phyloP scores from a whole-genome alignment of 495 filamentous ascomycete genomes.

The Peziza echinospora region DNA sequence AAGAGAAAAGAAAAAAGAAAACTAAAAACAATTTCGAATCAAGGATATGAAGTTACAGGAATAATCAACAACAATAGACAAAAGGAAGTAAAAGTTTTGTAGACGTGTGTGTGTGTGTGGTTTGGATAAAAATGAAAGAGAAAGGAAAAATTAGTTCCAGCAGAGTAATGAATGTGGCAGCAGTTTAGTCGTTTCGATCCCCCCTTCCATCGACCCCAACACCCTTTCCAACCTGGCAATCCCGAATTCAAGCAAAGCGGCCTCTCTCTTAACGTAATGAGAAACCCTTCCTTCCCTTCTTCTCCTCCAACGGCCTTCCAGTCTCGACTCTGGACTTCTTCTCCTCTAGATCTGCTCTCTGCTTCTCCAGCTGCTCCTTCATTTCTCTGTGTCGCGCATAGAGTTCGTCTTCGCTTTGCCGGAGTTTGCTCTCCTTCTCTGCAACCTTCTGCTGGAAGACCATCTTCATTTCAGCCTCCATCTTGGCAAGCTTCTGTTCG shows the following conservation, averaged over 20 bases:
- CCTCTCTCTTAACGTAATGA: constrained; percentile 54
- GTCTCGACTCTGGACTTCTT: constrained; percentile 89
- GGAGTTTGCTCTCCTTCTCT: constrained; percentile 98
- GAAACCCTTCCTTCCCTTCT: constrained; percentile 93
- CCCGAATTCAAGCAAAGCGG: background rate
- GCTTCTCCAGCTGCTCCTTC: constrained; percentile 96
- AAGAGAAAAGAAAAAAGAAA: too few relatives aligned
- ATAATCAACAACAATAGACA: background rate
- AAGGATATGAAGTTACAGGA: background rate
- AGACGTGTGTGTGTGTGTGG: background rate
- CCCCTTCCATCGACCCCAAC: background rate
- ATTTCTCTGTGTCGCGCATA: constrained; percentile 96
- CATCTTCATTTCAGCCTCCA: constrained; percentile 99
- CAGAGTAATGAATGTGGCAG: background rate
- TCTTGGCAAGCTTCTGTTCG: constrained; percentile 99
- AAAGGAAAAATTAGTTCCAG: background rate
- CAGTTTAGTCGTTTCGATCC: background rate
- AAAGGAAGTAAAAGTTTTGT: background rate
- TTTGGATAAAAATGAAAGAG: too few relatives aligned
- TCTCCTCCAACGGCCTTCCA: constrained; percentile 86
- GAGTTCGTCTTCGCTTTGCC: constrained; percentile 95
- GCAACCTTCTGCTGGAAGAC: constrained; percentile 99
- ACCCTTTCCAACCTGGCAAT: background rate
- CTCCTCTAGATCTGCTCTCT: constrained; percentile 83
- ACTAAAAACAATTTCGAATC: background rate